A percentile compares a stretch with the other conserved stretches of the same genome.
Evolutionary conservation across 2,329 filamentous ascomycete genomes (phyloP).

Genomic region (Botrytis fabae): DNA sequence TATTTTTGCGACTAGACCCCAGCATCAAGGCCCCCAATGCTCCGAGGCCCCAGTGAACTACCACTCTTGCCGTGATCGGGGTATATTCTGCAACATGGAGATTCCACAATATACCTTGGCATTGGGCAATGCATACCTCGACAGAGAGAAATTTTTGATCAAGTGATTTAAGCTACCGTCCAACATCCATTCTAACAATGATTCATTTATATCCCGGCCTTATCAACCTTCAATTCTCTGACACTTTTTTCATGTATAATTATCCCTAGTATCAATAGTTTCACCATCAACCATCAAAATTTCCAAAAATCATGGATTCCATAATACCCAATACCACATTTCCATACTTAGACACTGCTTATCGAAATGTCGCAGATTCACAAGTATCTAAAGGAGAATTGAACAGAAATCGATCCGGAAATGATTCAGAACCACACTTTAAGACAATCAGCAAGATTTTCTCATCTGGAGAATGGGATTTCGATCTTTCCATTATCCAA

Average conservation of each 20-base stretch:
- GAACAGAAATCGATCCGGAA: neutral
- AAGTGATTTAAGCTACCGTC: neutral
- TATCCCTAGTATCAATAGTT: neutral
- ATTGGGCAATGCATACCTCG: neutral
- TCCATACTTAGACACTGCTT: neutral
- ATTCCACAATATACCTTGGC: constrained; percentile 2
- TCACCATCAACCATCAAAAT: neutral
- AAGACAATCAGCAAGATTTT: neutral
- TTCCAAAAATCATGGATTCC: neutral
- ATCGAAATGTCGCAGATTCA: neutral
- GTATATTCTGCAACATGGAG: neutral
- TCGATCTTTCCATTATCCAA: neutral
- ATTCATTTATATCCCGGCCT: neutral
- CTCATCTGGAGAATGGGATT: neutral
- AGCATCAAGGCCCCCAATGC: neutral
- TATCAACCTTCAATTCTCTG: neutral
- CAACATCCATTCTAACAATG: neutral
- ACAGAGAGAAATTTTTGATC: neutral
- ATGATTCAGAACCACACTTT: neutral
- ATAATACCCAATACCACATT: constrained; percentile 7
- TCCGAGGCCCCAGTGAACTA: neutral
- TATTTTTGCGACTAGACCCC: neutral
- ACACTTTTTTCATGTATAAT: neutral
- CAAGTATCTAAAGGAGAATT: neutral
- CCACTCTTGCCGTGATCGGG: constrained; percentile 8